Evolutionary conservation across 345 rosid species (phyloP).

Genomic region (Eucalyptus erythrocorys): DNA sequence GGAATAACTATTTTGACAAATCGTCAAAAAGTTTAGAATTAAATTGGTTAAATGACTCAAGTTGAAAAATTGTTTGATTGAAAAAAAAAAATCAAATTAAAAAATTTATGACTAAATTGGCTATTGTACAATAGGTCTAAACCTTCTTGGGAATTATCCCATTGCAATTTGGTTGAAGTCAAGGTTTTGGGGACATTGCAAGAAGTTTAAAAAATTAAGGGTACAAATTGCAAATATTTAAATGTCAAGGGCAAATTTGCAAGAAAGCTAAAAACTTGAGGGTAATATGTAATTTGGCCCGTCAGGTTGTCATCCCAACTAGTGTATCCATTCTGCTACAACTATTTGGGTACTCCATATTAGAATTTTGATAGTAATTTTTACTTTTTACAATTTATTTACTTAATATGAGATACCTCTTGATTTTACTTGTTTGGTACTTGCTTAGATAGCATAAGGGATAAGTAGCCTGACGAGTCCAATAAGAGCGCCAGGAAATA

Average conservation of each 20-base stretch:
- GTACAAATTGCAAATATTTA: not conserved
- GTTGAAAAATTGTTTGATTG: accelerated
- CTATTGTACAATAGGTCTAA: too few relatives aligned
- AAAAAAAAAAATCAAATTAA: not conserved
- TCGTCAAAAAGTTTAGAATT: not conserved
- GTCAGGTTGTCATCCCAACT: not conserved
- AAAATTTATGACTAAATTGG: accelerated
- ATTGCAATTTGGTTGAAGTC: not conserved
- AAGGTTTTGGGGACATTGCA: not conserved
- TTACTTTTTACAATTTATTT: not conserved
- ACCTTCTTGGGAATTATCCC: not conserved
- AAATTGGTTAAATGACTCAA: not conserved
- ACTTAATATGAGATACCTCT: not conserved
- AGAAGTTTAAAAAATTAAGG: not conserved
- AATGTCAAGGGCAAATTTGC: not conserved
- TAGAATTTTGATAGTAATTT: not conserved
- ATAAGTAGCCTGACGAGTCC: not conserved
- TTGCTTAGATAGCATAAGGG: not conserved
- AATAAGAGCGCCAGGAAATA: not conserved
- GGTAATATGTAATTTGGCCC: not conserved
- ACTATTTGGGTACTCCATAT: not conserved
- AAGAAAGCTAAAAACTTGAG: not conserved
- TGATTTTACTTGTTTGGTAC: not conserved
- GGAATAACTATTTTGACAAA: not conserved
- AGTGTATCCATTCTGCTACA: not conserved